A percentile compares a stretch with the other conserved stretches of the same genome.
Conservation (phyloP, 352 stramenopile species). For the Pythium chondricola region DNA sequence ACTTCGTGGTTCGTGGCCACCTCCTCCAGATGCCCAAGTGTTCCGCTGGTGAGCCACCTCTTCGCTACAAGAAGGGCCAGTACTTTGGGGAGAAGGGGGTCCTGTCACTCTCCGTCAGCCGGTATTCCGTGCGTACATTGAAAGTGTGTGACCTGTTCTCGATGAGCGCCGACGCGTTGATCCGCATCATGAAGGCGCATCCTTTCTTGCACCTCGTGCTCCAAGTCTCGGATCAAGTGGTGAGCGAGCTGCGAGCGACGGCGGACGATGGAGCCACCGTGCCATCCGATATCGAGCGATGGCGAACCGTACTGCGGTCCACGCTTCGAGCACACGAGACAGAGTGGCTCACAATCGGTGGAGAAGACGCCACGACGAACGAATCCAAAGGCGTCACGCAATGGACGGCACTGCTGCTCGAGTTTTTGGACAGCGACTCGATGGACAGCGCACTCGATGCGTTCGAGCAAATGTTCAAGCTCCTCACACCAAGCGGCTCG, state of each 20-base stretch:
- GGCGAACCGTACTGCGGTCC: slow-evolving; percentile 3
- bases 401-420: slow-evolving; percentile 16
- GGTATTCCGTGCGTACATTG: slow-evolving; percentile 33
- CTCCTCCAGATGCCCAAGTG: slow-evolving; percentile 15
- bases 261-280: neutral
- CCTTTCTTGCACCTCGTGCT: slow-evolving; percentile 9
- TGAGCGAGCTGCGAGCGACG: slow-evolving; percentile 1
- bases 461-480: slow-evolving; percentile 11
- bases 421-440: slow-evolving; percentile 15
- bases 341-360: slow-evolving; percentile 7
- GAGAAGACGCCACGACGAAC: neutral
- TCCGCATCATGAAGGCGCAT: slow-evolving; percentile 14
- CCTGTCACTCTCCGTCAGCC: slow-evolving; percentile 34
- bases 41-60: too few relatives aligned
- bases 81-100: slow-evolving; percentile 48
- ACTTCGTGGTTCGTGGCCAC: slow-evolving; percentile 51
- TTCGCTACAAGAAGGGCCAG: slow-evolving; percentile 28
- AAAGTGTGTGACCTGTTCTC: slow-evolving; percentile 50
- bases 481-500: slow-evolving; percentile 8
- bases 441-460: slow-evolving; percentile 3
- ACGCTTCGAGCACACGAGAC: neutral
- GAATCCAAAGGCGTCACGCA: slow-evolving; percentile 2
- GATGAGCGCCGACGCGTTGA: slow-evolving; percentile 21
- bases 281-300: neutral
- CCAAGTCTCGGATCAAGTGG: slow-evolving; percentile 8